These are phyloP conservation scores for Alternaria infectoria DNA, from an alignment of 2,329 filamentous ascomycete species.

Conservation along the genomic window DNA sequence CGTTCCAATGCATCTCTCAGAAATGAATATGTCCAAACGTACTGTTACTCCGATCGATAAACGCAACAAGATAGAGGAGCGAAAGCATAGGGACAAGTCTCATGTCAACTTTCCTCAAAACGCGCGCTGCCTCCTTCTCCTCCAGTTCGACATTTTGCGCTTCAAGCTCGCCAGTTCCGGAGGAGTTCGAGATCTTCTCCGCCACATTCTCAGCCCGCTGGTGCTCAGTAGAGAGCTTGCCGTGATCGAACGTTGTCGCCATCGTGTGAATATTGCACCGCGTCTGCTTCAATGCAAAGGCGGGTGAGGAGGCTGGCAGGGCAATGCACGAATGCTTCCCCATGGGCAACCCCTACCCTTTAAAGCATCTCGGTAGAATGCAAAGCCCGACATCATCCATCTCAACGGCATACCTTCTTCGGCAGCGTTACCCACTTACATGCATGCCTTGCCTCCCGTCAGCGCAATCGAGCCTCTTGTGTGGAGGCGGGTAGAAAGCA, in stretches of 20 bases:
- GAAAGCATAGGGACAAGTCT: constrained; percentile 39
- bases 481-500: constrained; percentile 8
- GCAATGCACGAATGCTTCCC: not conserved
- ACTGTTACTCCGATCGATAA: constrained; percentile 45
- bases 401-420: constrained; percentile 11
- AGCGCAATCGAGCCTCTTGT: constrained; percentile 6
- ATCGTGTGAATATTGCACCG: constrained; percentile 11
- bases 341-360: constrained; percentile 9
- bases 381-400: constrained; percentile 13
- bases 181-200: constrained; percentile 33
- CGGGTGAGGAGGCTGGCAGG: not conserved
- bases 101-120: constrained; percentile 45
- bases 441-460: not conserved
- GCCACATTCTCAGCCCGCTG: constrained; percentile 31
- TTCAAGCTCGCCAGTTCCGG: constrained; percentile 29
- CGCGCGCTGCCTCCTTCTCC: constrained; percentile 35
- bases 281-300: not conserved
- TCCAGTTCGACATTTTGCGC: constrained; percentile 30
- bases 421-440: constrained; percentile 8
- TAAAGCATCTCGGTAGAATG: constrained; percentile 19
- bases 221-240: constrained; percentile 9
- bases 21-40: not conserved
- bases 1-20: not conserved
- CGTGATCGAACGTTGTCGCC: constrained; percentile 24
- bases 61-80: constrained; percentile 45